Conservation (phyloP, 75 land plant species). For the Selaginella tamariscina region DNA sequence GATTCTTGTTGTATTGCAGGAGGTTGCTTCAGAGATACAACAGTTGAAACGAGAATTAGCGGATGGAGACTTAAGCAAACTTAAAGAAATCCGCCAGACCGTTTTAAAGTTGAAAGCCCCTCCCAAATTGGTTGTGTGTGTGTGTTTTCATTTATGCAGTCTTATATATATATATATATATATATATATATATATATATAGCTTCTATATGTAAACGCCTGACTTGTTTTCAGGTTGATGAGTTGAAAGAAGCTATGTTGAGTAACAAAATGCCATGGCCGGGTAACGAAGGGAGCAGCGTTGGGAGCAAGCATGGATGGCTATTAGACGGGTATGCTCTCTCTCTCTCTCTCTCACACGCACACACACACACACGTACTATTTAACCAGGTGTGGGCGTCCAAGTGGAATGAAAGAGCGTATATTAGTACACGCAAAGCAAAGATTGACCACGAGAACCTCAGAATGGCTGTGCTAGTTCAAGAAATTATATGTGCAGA, state of each 20-base stretch:
- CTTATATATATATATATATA: no score
- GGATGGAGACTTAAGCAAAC: conserved; percentile 43
- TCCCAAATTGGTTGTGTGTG: conserved; percentile 63
- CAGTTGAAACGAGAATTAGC: conserved; percentile 32
- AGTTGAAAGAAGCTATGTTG: conserved; percentile 58
- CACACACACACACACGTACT: no score
- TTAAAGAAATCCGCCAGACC: conserved; percentile 67
- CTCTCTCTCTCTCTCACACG: neutral
- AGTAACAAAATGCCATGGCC: conserved; percentile 94
- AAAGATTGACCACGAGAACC: conserved; percentile 71
- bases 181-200: no score
- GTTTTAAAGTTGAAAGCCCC: conserved; percentile 69
- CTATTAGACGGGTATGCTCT: conserved; percentile 67
- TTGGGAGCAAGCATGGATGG: conserved; percentile 95
- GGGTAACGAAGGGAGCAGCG: conserved; percentile 82
- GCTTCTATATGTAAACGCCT: neutral
- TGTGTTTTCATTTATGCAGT: no score
- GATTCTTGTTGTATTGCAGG: conserved; percentile 28
- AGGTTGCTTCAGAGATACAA: conserved; percentile 43
- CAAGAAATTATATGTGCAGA: conserved; percentile 95
- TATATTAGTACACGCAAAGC: conserved; percentile 90
- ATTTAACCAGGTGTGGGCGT: conserved; percentile 79
- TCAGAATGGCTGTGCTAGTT: conserved; percentile 96
- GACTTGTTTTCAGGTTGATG: conserved; percentile 45
- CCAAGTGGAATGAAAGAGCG: conserved; percentile 99